Base-by-base conservation (phyloP, 768 basidiomycete genomes). In the Boletus reticulatus region DNA sequence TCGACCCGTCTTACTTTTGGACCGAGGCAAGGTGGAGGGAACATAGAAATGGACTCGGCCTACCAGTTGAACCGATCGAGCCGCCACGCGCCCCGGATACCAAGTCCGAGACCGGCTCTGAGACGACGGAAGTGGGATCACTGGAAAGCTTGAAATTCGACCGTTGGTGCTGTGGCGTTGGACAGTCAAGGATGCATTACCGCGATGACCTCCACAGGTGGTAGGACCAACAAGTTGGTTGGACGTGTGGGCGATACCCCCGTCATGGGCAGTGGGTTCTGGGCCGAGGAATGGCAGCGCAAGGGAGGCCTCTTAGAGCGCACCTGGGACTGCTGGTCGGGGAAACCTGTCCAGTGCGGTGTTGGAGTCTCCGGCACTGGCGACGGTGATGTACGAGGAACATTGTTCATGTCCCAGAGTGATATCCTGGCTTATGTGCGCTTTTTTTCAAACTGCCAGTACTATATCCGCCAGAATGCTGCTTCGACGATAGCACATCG, bases 241-340 rank as follows among this genome's bases (percentile, higher is more conserved):
- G 91, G 91, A 8, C 79, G 91, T 6, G 75, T 93, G n/a, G 90
- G 91, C 4, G 92, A 92, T 62, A 93, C 92, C 1, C 90, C 91
- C 0, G 68, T 79, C 29, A 85, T 88, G 82, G 89, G 87, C 5
- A 74, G 81, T 13, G 92, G 91, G 0, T 93, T 86, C 71, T 93
- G 89, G 89, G 88, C 89, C 10, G 89, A 89, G 62, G 84, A 90
- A 70, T 93, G 91, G 90, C 57, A 56, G 52, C 70, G 55, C 53
- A 70, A 60, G 59, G 70, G 57, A 65, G 65, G 68, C 32, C 67
- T 53, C 54, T 58, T 66, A 60, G 75, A 61, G 56, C 60, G 68
- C 19, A 42, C 70, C n/a, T 83, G 76, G 79, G 70, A 73, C 38
- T 74, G 71, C 20, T 42, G 80, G 20, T 67, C 56, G 20, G 70